Evolutionary conservation across 169 alveolate species (phyloP), one percentile per base, ranked within the genome.

Genomic region (Eimeria sp.): DNA sequence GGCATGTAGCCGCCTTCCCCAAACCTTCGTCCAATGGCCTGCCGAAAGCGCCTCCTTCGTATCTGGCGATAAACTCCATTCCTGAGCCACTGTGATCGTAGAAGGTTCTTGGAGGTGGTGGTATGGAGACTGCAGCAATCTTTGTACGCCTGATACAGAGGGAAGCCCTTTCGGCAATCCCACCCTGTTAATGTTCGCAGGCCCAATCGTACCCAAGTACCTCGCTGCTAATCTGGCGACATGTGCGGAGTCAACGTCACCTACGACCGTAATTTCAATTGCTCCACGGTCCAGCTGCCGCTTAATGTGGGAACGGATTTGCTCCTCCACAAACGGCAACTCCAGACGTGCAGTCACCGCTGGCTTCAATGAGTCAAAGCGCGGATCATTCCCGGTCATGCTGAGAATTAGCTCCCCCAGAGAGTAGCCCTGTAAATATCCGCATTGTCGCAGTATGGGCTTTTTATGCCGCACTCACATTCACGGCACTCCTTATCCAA

Each of bases 341-440:
- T 65, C 65, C 40, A 93, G 58, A 20, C 67, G 5, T 65, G 72
- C 57, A 25, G 78, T 57, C 25, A 82, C 93, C 61, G 61, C 80
- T 20, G 96, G 93, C 10, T 80, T 87, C 45, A 93, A 27, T 5
- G 76, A 47, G 30, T 51, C 93, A 88, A 93, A 93, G 34, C 96
- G 96, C 18, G 96, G 88, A 67, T 93, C 96, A 20, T 67, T 61
- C 54, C 93, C 93, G 6, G 91, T 82, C 96, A 93, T 93, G 87
- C 49, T 75, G 11, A 82, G n/a, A 25, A 93, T 80, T 88, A 93
- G 76, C 93, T 93, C 93, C 22, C 96, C 96, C 73, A 82, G 72
- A 47, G 96, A 93, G 61, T 93, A 93, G 30, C 93, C 96, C 96
- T 93, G 93, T 18, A 63, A 27, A 49, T 49, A 70, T 70, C 78